Percentiles rank a stretch among this genome's conserved stretches.
Conservation (phyloP, 768 basidiomycete species). For the Tricholoma terreum region DNA sequence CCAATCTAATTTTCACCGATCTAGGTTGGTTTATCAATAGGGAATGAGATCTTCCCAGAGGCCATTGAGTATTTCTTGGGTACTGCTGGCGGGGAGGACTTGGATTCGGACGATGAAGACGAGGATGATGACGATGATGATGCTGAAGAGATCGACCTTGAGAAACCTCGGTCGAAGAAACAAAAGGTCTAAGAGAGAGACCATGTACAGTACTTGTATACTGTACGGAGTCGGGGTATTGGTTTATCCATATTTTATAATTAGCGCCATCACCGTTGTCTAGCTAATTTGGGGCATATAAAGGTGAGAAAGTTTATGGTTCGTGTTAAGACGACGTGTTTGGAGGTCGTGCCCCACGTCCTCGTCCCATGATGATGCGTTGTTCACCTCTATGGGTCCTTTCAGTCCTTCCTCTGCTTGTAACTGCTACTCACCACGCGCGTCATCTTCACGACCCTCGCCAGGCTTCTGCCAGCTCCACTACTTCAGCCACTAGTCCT, state of each 20-base stretch:
- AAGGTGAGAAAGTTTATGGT: no score
- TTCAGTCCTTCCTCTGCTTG: background rate
- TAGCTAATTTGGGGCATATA: no score
- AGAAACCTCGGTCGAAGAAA: slow-evolving; percentile 78
- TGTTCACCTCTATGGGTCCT: background rate
- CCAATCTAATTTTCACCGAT: background rate
- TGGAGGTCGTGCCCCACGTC: background rate
- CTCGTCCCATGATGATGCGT: background rate
- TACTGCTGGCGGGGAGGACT: slow-evolving; percentile 52
- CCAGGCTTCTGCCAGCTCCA: slow-evolving; percentile 6
- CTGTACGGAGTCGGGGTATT: no score
- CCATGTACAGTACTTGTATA: background rate
- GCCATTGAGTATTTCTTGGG: slow-evolving; percentile 83
- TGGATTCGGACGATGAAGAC: slow-evolving; percentile 65
- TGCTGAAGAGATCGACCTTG: slow-evolving; percentile 84
- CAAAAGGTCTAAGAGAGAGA: slow-evolving; percentile 57
- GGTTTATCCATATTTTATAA: no score
- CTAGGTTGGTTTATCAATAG: slow-evolving; percentile 70
- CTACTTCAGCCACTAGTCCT: slow-evolving; percentile 9
- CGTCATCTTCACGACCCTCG: background rate
- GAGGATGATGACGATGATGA: slow-evolving; percentile 75
- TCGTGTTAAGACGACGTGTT: no score
- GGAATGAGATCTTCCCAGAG: slow-evolving; percentile 76
- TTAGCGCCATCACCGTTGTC: no score
- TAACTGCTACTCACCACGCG: background rate